phyloP scores from a whole-genome alignment of 164 flowering plant genomes.

The Chimonanthus praecox region DNA sequence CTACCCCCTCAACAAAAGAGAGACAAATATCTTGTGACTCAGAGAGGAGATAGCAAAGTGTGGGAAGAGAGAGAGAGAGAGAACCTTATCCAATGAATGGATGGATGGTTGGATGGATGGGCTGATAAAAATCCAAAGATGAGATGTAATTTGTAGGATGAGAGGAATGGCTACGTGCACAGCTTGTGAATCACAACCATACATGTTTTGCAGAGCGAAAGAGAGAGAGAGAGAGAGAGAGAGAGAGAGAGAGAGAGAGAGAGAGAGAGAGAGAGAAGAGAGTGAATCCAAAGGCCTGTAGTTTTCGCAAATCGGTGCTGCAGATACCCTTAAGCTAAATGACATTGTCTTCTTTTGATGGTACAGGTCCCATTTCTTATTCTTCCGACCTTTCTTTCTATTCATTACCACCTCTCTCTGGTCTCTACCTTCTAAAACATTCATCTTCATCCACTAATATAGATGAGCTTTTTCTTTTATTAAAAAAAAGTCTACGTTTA shows the following conservation, averaged over 20 bases:
- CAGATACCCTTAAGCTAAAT: not conserved
- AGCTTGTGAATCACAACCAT: constrained; percentile 2
- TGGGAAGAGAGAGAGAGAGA: not conserved
- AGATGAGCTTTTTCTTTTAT: too few species aligned
- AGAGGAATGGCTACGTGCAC: constrained; percentile 1
- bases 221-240: not conserved
- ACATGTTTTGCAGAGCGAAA: not conserved
- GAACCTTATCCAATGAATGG: not conserved
- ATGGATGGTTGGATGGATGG: not conserved
- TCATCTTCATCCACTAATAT: too few species aligned
- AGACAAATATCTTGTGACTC: not conserved
- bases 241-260: not conserved
- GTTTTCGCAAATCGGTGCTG: constrained; percentile 1
- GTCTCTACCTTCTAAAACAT: too few species aligned
- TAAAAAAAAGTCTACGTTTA: too few species aligned
- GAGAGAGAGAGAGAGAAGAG: not conserved
- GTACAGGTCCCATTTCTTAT: too few species aligned
- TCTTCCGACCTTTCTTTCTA: too few species aligned
- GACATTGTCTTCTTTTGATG: too few species aligned
- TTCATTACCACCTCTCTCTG: too few species aligned
- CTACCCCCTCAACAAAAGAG: not conserved
- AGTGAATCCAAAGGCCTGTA: constrained; percentile 5
- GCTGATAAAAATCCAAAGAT: not conserved
- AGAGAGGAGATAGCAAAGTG: not conserved
- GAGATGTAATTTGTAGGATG: not conserved